Base-by-base conservation (phyloP, 1,284 basidiomycete species). In the Schizophyllum amplum region DNA sequence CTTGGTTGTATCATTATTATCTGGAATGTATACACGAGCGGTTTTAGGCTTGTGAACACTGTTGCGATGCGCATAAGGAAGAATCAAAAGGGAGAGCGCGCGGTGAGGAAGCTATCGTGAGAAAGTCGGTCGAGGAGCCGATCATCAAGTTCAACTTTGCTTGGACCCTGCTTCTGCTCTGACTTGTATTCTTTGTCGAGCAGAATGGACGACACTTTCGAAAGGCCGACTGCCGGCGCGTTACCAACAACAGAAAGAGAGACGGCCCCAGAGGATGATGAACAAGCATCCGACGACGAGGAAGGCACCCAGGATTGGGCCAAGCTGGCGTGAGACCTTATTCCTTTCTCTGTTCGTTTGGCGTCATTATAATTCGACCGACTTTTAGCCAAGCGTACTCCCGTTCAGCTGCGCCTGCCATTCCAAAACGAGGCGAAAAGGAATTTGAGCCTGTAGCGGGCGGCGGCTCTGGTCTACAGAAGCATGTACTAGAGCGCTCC, bases 391-490 rank as follows among this genome's bases (percentile, higher is more conserved):
- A 51, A 57, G 50, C 15, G 25, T 24, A 42, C 33, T 51, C 22
- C 13, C 48, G 48, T 5, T 24, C 24, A 9, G 15, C 48, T 20
- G 24, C 48, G 13, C 74, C 76, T 27, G 70, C 73, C 5, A 95
- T 97, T 55, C 94, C 94, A 9, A 94, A 92, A 69, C 82, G 94
- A 24, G 94, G 94, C 4, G 94, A 97, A 70, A 97, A 98, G 69
- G 94, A 97, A 64, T 98, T 95, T 64, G 95, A 98, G 69, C 96
- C 96, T 3, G 71, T 79, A 63, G 72, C 80, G 55, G 79, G 83
- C 49, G 82, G 90, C 57, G 82, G 84, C 20, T 91, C 92, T 52
- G 86, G 86, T 56, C 76, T 96, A n/a, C 91, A 95, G 62, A 73
- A 83, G 23, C 87, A 91, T 69, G 76, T 86, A 47, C 74, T 92